These are phyloP conservation scores for Sugiyamaella smithiae DNA, from an alignment of 805 yeast species.

Conservation along the genomic window DNA sequence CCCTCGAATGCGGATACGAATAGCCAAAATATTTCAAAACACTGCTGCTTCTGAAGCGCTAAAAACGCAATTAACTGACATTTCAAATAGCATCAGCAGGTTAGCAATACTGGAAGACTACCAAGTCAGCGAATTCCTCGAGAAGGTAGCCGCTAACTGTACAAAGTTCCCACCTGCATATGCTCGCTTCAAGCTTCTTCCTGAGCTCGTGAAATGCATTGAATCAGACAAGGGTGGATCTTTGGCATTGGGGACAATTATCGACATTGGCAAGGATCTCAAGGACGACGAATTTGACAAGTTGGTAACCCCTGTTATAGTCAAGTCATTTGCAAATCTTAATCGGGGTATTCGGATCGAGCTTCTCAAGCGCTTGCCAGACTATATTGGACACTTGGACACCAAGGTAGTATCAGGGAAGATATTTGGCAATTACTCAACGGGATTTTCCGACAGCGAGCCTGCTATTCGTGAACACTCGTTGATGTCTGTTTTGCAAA, in stretches of 20 bases:
- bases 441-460: conserved; percentile 85
- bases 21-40: conserved; percentile 19
- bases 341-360: conserved; percentile 77
- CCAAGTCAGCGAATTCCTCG: conserved; percentile 50
- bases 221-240: conserved; percentile 30
- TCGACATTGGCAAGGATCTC: conserved; percentile 33
- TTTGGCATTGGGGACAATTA: conserved; percentile 31
- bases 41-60: conserved; percentile 26
- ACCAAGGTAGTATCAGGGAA: conserved; percentile 64
- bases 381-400: conserved; percentile 48
- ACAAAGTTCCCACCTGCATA: conserved; percentile 48
- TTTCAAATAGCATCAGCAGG: conserved; percentile 55
- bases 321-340: conserved; percentile 57
- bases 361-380: conserved; percentile 62
- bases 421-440: conserved; percentile 63
- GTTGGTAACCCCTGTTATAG: conserved; percentile 58
- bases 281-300: conserved; percentile 39
- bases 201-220: conserved; percentile 54
- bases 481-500: conserved; percentile 55
- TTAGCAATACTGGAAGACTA: conserved; percentile 50
- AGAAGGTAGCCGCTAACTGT: conserved; percentile 33
- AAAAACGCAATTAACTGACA: conserved; percentile 46
- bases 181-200: conserved; percentile 61
- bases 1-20: conserved; percentile 19
- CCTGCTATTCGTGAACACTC: conserved; percentile 78